Conservation (phyloP, 2,329 filamentous ascomycete genomes). For the Phaeophleospora eucalypticola region DNA sequence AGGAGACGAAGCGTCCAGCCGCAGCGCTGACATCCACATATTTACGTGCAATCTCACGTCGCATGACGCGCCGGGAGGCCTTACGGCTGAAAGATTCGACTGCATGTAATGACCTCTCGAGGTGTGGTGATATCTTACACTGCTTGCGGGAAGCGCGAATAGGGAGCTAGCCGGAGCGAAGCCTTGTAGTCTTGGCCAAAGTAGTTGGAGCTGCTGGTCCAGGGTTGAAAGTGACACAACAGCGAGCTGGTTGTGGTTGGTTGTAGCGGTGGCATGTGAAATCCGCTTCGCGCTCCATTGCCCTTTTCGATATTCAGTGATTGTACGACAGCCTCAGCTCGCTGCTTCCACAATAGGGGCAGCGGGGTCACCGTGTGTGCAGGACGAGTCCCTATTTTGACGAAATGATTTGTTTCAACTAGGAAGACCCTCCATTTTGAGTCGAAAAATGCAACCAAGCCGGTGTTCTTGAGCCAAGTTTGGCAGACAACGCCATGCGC, state of each 20-base stretch:
- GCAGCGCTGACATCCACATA: neutral
- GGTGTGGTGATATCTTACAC: neutral
- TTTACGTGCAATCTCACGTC: neutral
- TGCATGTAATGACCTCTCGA: neutral
- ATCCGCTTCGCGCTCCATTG: too few relatives aligned
- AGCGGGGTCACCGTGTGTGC: too few relatives aligned
- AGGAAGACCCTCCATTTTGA: too few relatives aligned
- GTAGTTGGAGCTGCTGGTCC: neutral
- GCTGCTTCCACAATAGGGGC: too few relatives aligned
- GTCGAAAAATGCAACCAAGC: too few relatives aligned
- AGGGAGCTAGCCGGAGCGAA: neutral
- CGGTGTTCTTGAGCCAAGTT: too few relatives aligned
- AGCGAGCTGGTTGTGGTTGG: neutral
- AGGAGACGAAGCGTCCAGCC: neutral
- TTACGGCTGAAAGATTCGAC: neutral
- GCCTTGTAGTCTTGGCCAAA: slow-evolving; percentile 1
- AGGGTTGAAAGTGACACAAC: neutral
- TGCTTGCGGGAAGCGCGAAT: neutral
- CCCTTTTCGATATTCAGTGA: too few relatives aligned
- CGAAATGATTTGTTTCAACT: too few relatives aligned
- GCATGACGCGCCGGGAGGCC: neutral
- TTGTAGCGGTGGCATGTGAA: too few relatives aligned
- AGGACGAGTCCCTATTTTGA: too few relatives aligned
- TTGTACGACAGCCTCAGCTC: too few relatives aligned
- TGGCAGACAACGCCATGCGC: too few relatives aligned